Base-by-base conservation (phyloP, 139 green algal species). In the Asterochloris sp. region DNA sequence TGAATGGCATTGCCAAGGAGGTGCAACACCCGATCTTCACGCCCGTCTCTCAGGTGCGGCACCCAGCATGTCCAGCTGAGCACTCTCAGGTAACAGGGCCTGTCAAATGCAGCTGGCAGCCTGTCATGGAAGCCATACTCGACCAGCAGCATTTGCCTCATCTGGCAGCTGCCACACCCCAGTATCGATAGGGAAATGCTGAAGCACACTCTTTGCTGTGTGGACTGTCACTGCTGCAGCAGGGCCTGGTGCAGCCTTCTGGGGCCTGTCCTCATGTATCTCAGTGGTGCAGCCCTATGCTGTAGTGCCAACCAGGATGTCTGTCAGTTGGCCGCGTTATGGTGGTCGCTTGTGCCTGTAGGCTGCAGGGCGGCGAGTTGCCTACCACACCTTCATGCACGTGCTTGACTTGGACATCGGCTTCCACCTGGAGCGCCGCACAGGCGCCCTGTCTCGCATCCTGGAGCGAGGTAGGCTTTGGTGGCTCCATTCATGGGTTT, bases 371-470 rank as follows among this genome's bases (percentile, higher is more conserved):
- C 84, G 90, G 28, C 85, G 89, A 23, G 86, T 95, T 4, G 89
- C 92, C 60, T 91, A 93, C 74, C 89, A 95, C 84, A 95, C 92
- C 19, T 97, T 98, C 69, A 76, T 78, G 24, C 95, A 98, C 85
- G 91, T 98, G 28, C 88, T 98, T 60, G 83, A 87, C 64, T 83
- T 98, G 62, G 94, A 98, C 85, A 85, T 93, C 26, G 79, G 47
- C 0, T 98, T 95, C 88, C 95, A 98, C 83, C 84, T 99, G 63
- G 90, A 98, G 71, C 87, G 96, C 64, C 88, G 93, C 23, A 98
- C 95, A 0, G 96, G 96, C 16, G 83, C 92, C 10, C 85, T 99
- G 76, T 93, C 92, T 12, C 87, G 93, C 38, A 97, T 98, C 74
- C 89, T 99, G 83, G 96, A 99, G 82, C 83, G 96, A 79, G 91